A percentile compares a stretch with the other conserved stretches of the same genome.
These are phyloP conservation scores for Dentiscutata heterogama DNA, from an alignment of 371 early-diverging fungal genomes.

Conservation along the genomic window DNA sequence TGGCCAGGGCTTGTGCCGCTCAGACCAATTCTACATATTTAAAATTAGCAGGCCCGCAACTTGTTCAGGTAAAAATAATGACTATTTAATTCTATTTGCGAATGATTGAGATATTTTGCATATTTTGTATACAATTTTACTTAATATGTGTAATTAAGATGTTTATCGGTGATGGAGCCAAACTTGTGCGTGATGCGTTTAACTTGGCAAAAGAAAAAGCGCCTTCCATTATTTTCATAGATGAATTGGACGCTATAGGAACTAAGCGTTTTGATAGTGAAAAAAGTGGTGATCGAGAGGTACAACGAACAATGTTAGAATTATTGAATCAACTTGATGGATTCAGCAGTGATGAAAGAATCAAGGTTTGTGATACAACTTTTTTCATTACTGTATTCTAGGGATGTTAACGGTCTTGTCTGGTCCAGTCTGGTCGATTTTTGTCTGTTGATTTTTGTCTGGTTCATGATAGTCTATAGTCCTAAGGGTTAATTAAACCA, in stretches of 20 bases:
- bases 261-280: constrained; percentile 99
- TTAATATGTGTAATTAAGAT: constrained; percentile 61
- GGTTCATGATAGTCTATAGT: too few relatives aligned
- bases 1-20: constrained; percentile 99
- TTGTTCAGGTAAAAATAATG: constrained; percentile 81
- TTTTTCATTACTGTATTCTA: neutral
- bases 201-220: constrained; percentile 98
- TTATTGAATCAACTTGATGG: constrained; percentile 99
- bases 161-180: constrained; percentile 99
- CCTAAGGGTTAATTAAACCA: too few relatives aligned
- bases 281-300: constrained; percentile 99
- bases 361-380: constrained; percentile 74
- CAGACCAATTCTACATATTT: constrained; percentile 97
- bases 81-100: neutral
- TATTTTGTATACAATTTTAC: neutral
- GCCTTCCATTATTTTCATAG: constrained; percentile 99
- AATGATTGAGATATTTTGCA: neutral
- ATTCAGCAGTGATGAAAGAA: constrained; percentile 95
- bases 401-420: neutral
- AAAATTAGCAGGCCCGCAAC: constrained; percentile 98
- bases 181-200: constrained; percentile 99
- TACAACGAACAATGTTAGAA: constrained; percentile 99
- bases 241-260: constrained; percentile 99
- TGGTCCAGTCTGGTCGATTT: too few relatives aligned
- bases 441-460: too few relatives aligned